These are phyloP conservation scores for Chondrus crispus DNA, from an alignment of 23 red algal genomes.

Conservation along the genomic window DNA sequence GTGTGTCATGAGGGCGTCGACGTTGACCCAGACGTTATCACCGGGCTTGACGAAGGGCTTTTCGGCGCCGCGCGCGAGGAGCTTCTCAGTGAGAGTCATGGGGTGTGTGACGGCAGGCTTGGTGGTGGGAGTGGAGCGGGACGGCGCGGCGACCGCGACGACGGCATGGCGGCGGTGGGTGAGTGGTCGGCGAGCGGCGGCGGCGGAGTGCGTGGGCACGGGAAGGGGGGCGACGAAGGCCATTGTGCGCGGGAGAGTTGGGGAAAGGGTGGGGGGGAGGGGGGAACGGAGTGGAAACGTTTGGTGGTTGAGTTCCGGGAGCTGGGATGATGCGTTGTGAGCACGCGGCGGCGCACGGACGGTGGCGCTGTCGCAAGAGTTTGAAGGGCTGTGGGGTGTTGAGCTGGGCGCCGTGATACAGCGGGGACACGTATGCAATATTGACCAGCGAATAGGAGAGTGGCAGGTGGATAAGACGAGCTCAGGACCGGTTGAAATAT, in stretches of 20 bases:
- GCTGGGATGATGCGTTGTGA: background rate
- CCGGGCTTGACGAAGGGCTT: conserved; percentile 76
- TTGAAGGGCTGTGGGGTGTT: too few species aligned
- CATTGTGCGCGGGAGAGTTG: background rate
- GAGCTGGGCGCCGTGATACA: too few species aligned
- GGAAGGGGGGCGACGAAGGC: background rate
- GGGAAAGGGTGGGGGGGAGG: background rate
- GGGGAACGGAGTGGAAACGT: background rate
- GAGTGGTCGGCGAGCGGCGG: too few species aligned
- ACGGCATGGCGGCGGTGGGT: background rate
- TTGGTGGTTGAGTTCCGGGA: background rate
- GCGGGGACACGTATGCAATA: too few species aligned
- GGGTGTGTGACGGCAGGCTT: conserved; percentile 2
- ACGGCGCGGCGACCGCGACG: background rate
- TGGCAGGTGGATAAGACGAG: too few species aligned
- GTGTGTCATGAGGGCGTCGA: conserved; percentile 98
- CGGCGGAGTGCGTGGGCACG: background rate
- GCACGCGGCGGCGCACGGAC: background rate
- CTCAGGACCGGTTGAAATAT: too few species aligned
- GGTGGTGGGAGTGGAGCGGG: background rate
- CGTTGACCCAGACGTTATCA: conserved; percentile 97
- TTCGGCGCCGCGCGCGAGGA: conserved; percentile 73
- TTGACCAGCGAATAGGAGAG: too few species aligned
- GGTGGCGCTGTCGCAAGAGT: background rate
- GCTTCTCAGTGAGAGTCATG: conserved; percentile 92